Evolutionary conservation across 2,329 filamentous ascomycete species (phyloP).

Genomic region (Fusarium concolor): DNA sequence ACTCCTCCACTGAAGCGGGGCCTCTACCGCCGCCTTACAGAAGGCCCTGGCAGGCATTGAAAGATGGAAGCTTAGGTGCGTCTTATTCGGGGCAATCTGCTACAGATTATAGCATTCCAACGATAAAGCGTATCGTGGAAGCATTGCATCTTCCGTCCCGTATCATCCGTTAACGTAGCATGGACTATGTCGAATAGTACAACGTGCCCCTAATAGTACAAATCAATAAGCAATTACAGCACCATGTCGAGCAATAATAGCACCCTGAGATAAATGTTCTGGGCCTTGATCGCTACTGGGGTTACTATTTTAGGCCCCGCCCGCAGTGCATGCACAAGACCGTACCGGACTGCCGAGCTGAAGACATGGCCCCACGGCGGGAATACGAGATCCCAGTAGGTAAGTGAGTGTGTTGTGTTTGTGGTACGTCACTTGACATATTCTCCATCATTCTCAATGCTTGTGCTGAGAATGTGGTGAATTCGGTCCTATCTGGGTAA

Average conservation of each 20-base stretch:
- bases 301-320: conserved; percentile 26
- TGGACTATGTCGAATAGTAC: conserved; percentile 2
- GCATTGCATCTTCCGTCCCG: background rate
- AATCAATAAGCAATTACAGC: background rate
- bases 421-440: conserved; percentile 44
- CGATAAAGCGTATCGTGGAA: background rate
- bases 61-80: conserved; percentile 13
- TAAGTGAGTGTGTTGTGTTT: conserved; percentile 7
- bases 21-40: conserved; percentile 13
- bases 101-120: conserved; percentile 25
- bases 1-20: conserved; percentile 17
- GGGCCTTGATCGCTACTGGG: background rate
- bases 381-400: conserved; percentile 41
- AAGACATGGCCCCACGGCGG: conserved; percentile 22
- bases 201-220: conserved; percentile 26
- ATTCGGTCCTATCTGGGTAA: conserved; percentile 23
- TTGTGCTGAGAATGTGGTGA: conserved; percentile 36
- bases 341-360: conserved; percentile 27
- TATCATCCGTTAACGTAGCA: conserved; percentile 19
- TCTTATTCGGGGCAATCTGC: conserved; percentile 3
- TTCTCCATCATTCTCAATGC: conserved; percentile 19
- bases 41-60: conserved; percentile 19
- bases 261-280: conserved; percentile 7
- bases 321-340: conserved; percentile 14
- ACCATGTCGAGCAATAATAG: background rate